Conservation (phyloP, 345 rosid species). For the Litchi chinensis region DNA sequence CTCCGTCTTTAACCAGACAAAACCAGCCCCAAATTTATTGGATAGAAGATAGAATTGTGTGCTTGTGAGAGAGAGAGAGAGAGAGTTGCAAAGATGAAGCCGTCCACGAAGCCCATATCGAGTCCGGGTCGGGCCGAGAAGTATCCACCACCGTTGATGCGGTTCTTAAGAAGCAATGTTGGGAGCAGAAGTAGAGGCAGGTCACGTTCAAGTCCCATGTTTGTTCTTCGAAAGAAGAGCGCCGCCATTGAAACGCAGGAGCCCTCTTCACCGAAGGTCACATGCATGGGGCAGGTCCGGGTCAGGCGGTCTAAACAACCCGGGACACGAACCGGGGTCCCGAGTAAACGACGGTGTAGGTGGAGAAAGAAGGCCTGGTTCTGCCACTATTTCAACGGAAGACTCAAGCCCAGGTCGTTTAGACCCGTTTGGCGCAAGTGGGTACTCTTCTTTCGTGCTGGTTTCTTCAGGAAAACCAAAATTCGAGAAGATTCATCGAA, state of each 20-base stretch:
- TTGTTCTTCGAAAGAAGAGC: slow-evolving; percentile 56
- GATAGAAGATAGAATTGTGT: neutral
- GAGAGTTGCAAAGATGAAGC: slow-evolving; percentile 48
- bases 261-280: slow-evolving; percentile 90
- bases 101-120: slow-evolving; percentile 60
- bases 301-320: slow-evolving; percentile 60
- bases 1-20: neutral
- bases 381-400: slow-evolving; percentile 26
- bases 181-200: slow-evolving; percentile 76
- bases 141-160: slow-evolving; percentile 86
- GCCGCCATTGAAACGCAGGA: slow-evolving; percentile 69
- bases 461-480: slow-evolving; percentile 31
- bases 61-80: neutral
- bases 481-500: slow-evolving; percentile 32
- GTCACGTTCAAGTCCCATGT: slow-evolving; percentile 86
- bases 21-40: neutral
- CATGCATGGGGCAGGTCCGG: slow-evolving; percentile 98
- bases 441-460: slow-evolving; percentile 27
- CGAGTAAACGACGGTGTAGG: slow-evolving; percentile 35
- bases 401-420: slow-evolving; percentile 32
- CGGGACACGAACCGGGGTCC: slow-evolving; percentile 26
- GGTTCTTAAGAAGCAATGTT: slow-evolving; percentile 67
- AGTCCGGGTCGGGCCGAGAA: slow-evolving; percentile 94
- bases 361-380: slow-evolving; percentile 46
- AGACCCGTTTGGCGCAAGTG: slow-evolving; percentile 49